These are phyloP conservation scores for Solanum etuberosum DNA, from an alignment of 257 asterid species.

Conservation along the genomic window DNA sequence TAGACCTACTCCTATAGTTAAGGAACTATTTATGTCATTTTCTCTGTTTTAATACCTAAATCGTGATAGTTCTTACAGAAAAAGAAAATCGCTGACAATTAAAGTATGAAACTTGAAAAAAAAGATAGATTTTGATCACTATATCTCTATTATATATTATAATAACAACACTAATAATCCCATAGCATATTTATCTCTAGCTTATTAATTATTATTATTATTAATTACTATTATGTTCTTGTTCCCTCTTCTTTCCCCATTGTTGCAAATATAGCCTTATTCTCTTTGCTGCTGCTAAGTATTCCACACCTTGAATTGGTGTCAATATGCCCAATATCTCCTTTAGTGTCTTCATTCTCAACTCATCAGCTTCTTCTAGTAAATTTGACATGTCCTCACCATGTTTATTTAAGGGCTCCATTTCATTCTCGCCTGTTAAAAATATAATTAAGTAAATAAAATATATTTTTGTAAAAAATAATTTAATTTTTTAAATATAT, in stretches of 20 bases:
- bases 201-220: neutral
- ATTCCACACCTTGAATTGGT: conserved; percentile 19
- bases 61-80: accelerated
- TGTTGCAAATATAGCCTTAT: conserved; percentile 19
- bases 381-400: conserved; percentile 8
- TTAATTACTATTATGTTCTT: neutral
- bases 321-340: conserved; percentile 12
- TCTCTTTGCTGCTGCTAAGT: conserved; percentile 17
- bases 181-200: neutral
- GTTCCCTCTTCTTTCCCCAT: conserved; percentile 26
- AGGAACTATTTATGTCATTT: no score
- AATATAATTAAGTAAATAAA: neutral
- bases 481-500: neutral
- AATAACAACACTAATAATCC: neutral
- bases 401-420: conserved; percentile 1
- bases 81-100: accelerated
- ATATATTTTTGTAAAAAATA: neutral
- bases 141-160: neutral
- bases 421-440: neutral
- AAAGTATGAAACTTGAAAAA: neutral
- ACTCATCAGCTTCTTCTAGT: conserved; percentile 16
- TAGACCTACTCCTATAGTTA: no score
- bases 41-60: neutral
- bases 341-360: conserved; percentile 19
- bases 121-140: neutral